Conservation (phyloP, 129 eudicot genomes). For the Solidago caesia region DNA sequence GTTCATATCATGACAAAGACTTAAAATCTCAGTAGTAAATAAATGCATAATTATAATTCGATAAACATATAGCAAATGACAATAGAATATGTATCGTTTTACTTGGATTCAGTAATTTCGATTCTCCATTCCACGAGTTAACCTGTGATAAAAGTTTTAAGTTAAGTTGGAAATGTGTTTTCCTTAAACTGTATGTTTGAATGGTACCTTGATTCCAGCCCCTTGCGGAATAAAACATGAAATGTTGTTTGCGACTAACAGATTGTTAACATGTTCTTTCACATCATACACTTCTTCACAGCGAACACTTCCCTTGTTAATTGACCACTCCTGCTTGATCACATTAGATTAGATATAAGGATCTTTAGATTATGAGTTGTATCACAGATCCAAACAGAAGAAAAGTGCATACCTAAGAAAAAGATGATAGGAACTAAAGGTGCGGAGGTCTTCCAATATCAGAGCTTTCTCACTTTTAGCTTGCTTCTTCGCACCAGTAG, state of each 20-base stretch:
- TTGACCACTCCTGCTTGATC: conserved; percentile 54
- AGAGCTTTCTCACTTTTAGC: too few relatives aligned
- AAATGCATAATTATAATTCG: too few relatives aligned
- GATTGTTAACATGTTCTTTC: conserved; percentile 74
- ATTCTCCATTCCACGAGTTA: conserved; percentile 73
- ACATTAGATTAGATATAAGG: background rate
- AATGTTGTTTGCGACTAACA: conserved; percentile 62
- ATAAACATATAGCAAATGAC: too few relatives aligned
- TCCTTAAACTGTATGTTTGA: background rate
- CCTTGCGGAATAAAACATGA: conserved; percentile 81
- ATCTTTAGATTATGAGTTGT: too few relatives aligned
- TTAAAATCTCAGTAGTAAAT: too few relatives aligned
- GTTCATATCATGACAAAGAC: too few relatives aligned
- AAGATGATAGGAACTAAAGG: too few relatives aligned
- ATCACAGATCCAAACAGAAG: too few relatives aligned
- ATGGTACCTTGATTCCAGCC: conserved; percentile 58
- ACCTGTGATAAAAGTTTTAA: conserved; percentile 38
- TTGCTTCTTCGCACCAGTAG: too few relatives aligned
- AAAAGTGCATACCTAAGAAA: too few relatives aligned
- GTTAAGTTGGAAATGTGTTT: background rate
- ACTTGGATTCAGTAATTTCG: conserved; percentile 53
- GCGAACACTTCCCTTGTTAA: conserved; percentile 41
- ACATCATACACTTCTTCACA: conserved; percentile 62
- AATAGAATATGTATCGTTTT: too few relatives aligned
- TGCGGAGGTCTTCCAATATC: too few relatives aligned